Base-by-base conservation (phyloP, 78 protist species). In the Speleostelium caveatum region DNA sequence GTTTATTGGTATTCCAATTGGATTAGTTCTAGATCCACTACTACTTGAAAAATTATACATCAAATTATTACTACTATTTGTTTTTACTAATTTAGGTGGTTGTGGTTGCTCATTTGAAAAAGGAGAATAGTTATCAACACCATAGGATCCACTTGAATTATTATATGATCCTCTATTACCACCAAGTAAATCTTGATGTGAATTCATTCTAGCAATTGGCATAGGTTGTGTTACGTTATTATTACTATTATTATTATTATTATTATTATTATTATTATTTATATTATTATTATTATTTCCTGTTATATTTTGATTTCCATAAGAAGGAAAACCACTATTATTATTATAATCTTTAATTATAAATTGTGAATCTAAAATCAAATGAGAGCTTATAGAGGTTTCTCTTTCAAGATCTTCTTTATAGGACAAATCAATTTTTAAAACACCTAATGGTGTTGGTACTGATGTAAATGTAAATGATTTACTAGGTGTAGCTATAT, bases 271-370 rank as follows among this genome's bases (percentile, higher is more conserved):
- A 5, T 33, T 45, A 33, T 65, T 76, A 12, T 62, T 77, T 14
- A 16, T 30, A 36, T 19, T 56, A 56, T 55, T 55, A 35, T 73
- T 36, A 36, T 55, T 17, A 0, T 73, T 73, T 6, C 24, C 22
- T 16, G 14, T 24, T 19, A 38, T 66, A 38, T 33, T 38, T 39
- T 10, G 4, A 66, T 10, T 38, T 26, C 30, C 24, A 58, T 58
- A 19, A 58, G 63, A n/a, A n/a, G 63, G 16, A 14, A 58, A 6
- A 19, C 6, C 35, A n/a, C 56, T 26, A 41, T 75, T 75, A 28
- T 83, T 83, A 32, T 83, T 83, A 45, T 83, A 83, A 14, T 83
- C 91, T 53, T 83, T 83, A 42, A 83, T 83, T 22, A 83, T 83
- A 69, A 83, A 83, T 58, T 83, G 91, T 32, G 91, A 83, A 26